Base-by-base conservation (phyloP, 306 rosid species). In the Vigna angularis region DNA sequence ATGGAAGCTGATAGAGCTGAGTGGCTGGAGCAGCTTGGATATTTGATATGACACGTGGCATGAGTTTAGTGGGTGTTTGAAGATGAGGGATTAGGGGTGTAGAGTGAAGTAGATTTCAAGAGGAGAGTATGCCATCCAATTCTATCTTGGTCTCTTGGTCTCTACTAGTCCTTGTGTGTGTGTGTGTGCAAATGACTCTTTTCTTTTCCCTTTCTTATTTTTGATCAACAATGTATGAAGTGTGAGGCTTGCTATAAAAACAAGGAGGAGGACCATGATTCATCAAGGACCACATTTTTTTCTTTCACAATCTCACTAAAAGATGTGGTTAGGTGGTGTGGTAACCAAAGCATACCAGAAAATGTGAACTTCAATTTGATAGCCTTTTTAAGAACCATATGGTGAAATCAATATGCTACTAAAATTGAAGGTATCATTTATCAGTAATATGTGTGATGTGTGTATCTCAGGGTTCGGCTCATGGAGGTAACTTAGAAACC, bases 31-130 rank as follows among this genome's bases (percentile, higher is more conserved):
- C 14, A 71, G 34, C 73, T 75, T 85, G 97, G 97, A 91, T 89
- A 89, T 87, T 84, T 82, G 80, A 4, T 15, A 57, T 74, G 88
- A 81, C 98, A 96, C 86, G 62, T 90, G 99, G 93, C 93, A 78
- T 28, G 4, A 81, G 51, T 38, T 53, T 82, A 73, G 64, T 96
- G 98, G 97, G 72, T 83, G 56, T 77, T 88, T 81, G 82, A 82
- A 85, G 99, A 93, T 96, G 82, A 89, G 97, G 89, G 83, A 79
- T 91, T 87, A 74, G 85, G 84, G 98, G 92, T 87, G 90, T 75
- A 87, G 93, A 84, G 62, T 79, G 89, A 87, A 86, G 86, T 88
- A 73, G 94, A 88, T 86, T 74, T 70, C 76, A 49, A 30, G 65
- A 1, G 67, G 80, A 78, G 84, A 28, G 34, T 62, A 32, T 81